Conservation (phyloP, 2,329 filamentous ascomycete genomes). For the Cadophora sp. region DNA sequence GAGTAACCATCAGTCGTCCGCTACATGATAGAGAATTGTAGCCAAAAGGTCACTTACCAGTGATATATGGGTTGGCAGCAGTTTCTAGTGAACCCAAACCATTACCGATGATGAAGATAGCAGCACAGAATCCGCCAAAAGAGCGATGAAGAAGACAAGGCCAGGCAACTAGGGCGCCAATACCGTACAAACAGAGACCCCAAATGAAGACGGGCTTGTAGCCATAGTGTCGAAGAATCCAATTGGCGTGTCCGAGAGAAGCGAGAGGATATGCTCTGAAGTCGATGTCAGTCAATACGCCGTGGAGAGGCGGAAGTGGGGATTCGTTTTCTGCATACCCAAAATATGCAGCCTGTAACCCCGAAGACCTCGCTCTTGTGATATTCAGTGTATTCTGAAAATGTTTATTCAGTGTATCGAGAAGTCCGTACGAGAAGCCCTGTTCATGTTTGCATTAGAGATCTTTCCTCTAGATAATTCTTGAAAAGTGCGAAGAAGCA, state of each 20-base stretch:
- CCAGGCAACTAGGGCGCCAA: conserved; percentile 82
- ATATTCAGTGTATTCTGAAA: conserved; percentile 65
- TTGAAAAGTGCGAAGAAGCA: conserved; percentile 48
- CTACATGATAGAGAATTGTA: no score
- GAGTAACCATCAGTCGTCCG: conserved; percentile 40
- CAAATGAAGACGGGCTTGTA: conserved; percentile 71
- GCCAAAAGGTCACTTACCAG: no score
- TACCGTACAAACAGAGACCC: conserved; percentile 74
- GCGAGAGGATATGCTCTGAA: conserved; percentile 75
- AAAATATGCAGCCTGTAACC: conserved; percentile 68
- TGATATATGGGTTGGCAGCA: conserved; percentile 75
- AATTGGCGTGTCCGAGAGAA: conserved; percentile 69
- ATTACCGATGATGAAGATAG: conserved; percentile 76
- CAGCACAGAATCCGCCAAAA: conserved; percentile 80
- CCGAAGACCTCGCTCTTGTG: conserved; percentile 67
- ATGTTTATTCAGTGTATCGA: conserved; percentile 80
- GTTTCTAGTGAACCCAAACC: conserved; percentile 79
- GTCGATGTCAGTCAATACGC: conserved; percentile 61
- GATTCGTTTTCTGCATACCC: conserved; percentile 56
- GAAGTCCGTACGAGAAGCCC: conserved; percentile 86
- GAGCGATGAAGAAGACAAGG: conserved; percentile 75
- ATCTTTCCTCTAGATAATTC: neutral
- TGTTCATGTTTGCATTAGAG: conserved; percentile 52
- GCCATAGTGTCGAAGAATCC: conserved; percentile 68
- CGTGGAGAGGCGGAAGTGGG: neutral